Evolutionary conservation across 2,329 filamentous ascomycete genomes (phyloP).

Genomic region (Didymella segeticola): DNA sequence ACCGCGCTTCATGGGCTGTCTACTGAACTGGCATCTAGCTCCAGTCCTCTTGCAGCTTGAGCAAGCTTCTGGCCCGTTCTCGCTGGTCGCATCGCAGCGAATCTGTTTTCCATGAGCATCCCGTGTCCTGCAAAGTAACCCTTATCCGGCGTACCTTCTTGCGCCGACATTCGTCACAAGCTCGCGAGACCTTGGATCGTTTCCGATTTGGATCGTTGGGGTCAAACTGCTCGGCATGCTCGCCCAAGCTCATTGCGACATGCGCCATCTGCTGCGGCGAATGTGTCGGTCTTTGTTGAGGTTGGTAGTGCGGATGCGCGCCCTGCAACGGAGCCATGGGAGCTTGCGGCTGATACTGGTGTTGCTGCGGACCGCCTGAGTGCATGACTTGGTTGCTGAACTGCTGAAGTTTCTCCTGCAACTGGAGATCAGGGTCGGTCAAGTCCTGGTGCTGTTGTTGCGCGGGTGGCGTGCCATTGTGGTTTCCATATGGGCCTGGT

Average conservation of each 20-base stretch:
- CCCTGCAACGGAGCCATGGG: slow-evolving; percentile 36
- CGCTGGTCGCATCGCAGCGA: slow-evolving; percentile 50
- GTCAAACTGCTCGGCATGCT: slow-evolving; percentile 43
- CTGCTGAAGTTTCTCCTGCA: slow-evolving; percentile 47
- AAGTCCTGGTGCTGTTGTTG: slow-evolving; percentile 42
- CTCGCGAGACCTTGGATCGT: slow-evolving; percentile 51
- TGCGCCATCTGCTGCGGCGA: slow-evolving; percentile 51
- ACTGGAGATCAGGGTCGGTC: slow-evolving; percentile 42
- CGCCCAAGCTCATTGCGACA: slow-evolving; percentile 47
- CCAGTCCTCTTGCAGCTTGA: slow-evolving; percentile 51
- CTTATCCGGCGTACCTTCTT: slow-evolving; percentile 46
- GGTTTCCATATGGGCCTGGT: slow-evolving; percentile 44
- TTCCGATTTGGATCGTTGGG: slow-evolving; percentile 47
- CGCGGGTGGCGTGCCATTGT: slow-evolving; percentile 44
- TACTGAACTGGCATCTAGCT: slow-evolving; percentile 50
- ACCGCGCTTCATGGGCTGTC: slow-evolving; percentile 52
- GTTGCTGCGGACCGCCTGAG: slow-evolving; percentile 31
- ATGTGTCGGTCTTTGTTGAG: slow-evolving; percentile 43
- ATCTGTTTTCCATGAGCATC: slow-evolving; percentile 33
- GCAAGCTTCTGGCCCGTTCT: slow-evolving; percentile 50
- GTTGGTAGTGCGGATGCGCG: slow-evolving; percentile 46
- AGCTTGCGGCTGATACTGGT: slow-evolving; percentile 38
- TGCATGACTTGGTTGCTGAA: slow-evolving; percentile 46
- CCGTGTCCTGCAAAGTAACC: background rate
- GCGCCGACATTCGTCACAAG: slow-evolving; percentile 51